Base-by-base conservation (phyloP, 2,329 filamentous ascomycete genomes). In the Thielaviopsis musarum region DNA sequence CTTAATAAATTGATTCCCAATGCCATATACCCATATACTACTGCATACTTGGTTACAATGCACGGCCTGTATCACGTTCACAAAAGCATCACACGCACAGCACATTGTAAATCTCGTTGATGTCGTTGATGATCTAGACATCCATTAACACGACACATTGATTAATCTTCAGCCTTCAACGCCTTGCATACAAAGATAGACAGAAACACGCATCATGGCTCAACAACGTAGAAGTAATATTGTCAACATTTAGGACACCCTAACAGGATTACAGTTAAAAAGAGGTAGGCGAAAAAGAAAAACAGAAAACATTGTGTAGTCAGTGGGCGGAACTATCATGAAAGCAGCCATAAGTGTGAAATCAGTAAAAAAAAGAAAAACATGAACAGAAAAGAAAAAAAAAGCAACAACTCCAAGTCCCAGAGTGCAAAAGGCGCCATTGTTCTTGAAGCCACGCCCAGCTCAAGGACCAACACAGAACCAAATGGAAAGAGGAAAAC, bases 291-390 rank as follows among this genome's bases (percentile, higher is more conserved):
- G 13, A 48, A 48, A 21, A n/a, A 49, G n/a, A 21, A n/a, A 19
- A 19, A 21, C 17, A 49, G n/a, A 21, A 21, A 49, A 19, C 17
- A 49, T 49, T 49, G 45, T 49, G 45, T 49, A 49, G 45, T 49
- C 45, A 49, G 9, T 49, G 17, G 45, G 45, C 45, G n/a, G 45
- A 21, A 56, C 53, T 15, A 55, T 71, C 69, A 62, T 71, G 72
- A 54, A 66, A 41, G 70, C 70, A 19, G 68, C 70, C 19, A 65
- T 28, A 54, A 28, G 19, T 4, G n/a, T 21, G 41, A 60, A 19
- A 54, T 45, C 34, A 26, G 24, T 13, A 38, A 53, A 38, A 55
- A 61, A 51, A 57, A 58, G 48, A 53, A 58, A 19, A 45, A 41
- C 28, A 26, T 6, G 6, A 6, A 6, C 24, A 26, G 52, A 48